phyloP scores from a whole-genome alignment of 768 basidiomycete genomes.

The Zangia roseola region DNA sequence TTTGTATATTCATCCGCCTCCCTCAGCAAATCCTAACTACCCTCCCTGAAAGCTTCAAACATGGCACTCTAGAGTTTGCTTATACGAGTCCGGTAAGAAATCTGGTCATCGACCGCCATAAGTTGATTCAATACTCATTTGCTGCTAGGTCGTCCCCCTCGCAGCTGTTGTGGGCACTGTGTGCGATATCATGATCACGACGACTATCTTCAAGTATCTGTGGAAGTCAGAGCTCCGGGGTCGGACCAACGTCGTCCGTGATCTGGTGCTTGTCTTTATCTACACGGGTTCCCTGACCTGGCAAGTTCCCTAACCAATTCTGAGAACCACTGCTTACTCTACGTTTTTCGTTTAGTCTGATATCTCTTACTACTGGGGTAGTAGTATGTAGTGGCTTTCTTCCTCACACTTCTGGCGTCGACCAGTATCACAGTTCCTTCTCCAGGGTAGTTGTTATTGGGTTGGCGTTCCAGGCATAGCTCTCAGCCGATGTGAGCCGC shows the following conservation, averaged over 20 bases:
- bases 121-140: not conserved
- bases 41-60: not conserved
- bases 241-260: constrained; percentile 2
- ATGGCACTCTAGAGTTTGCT: constrained; percentile 5
- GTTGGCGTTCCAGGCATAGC: constrained; percentile 6
- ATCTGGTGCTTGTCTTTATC: constrained; percentile 10
- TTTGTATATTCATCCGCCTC: not conserved
- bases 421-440: constrained; percentile 5
- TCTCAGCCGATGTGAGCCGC: constrained; percentile 10
- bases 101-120: too few species aligned
- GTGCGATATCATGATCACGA: constrained; percentile 14
- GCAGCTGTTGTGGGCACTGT: constrained; percentile 3
- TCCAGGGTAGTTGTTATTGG: constrained; percentile 9
- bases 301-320: not conserved
- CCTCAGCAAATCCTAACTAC: not conserved
- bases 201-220: constrained; percentile 8
- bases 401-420: not conserved
- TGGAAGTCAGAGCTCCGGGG: constrained; percentile 13
- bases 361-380: constrained; percentile 4
- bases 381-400: not conserved
- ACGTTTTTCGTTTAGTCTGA: not conserved
- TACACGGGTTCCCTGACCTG: constrained; percentile 18
- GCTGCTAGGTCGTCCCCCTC: constrained; percentile 6
- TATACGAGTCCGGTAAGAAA: constrained; percentile 7
- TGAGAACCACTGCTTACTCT: not conserved